Conservation (phyloP, 2,329 filamentous ascomycete genomes). For the Aspergillus terreus region DNA sequence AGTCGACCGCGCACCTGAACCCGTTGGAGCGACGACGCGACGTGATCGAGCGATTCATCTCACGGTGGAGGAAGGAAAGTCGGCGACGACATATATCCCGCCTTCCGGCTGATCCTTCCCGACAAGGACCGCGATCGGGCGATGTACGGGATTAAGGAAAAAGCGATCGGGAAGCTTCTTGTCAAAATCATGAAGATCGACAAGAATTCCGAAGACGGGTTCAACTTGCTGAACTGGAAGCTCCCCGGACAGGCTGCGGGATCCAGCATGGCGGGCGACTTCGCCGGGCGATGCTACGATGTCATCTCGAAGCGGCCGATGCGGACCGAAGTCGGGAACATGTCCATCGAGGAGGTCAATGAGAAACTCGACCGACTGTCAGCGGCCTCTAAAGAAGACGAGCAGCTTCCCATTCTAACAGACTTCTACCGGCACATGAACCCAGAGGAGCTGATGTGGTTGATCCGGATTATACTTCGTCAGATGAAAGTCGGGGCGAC, state of each 20-base stretch:
- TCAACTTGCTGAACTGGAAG: conserved; percentile 87
- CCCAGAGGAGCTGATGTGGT: conserved; percentile 86
- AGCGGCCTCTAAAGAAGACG: conserved; percentile 70
- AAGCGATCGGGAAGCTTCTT: conserved; percentile 81
- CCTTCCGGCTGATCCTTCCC: conserved; percentile 83
- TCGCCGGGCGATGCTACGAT: conserved; percentile 83
- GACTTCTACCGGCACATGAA: conserved; percentile 90
- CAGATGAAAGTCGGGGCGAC: conserved; percentile 74
- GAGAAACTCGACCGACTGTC: conserved; percentile 75
- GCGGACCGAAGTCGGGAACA: conserved; percentile 66
- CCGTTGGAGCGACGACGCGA: conserved; percentile 74
- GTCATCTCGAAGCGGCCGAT: conserved; percentile 80
- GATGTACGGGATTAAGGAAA: conserved; percentile 94
- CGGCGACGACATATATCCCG: conserved; percentile 89
- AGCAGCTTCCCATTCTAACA: conserved; percentile 76
- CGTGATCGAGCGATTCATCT: conserved; percentile 83
- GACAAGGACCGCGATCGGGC: conserved; percentile 89
- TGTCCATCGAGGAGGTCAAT: conserved; percentile 90
- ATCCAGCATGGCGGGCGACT: conserved; percentile 75
- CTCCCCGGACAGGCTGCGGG: conserved; percentile 66
- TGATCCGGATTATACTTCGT: conserved; percentile 87
- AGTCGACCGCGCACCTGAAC: conserved; percentile 48
- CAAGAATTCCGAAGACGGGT: conserved; percentile 83
- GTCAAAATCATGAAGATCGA: conserved; percentile 91
- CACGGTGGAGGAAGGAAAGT: conserved; percentile 85